Evolutionary conservation across 1,284 basidiomycete species (phyloP), one percentile per base, ranked within the genome.

Genomic region (Leccinum insolens): DNA sequence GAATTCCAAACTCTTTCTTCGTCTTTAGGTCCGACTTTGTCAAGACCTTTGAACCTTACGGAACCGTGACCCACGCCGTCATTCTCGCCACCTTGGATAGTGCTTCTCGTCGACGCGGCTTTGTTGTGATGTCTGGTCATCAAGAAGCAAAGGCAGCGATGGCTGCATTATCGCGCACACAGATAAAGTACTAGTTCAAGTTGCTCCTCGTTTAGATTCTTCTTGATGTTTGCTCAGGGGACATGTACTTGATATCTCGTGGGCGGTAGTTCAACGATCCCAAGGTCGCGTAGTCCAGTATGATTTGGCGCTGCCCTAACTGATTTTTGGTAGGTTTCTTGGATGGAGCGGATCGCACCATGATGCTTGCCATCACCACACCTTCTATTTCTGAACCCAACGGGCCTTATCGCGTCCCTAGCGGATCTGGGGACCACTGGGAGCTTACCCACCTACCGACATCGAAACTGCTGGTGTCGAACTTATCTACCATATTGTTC

Each of bases 201-300:
- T 62, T 61, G 7, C 57, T 39, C n/a, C 3, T 7, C 63, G 31
- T 57, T 44, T 7, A 9, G 58, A 22, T 4, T 1, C 4, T 57
- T 37, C 49, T 73, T 64, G 67, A 69, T 22, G 44, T 22, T 11
- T 31, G 31, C 65, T 49, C 58, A 92, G 90, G 72, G 89, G 89
- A 6, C 88, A 91, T 73, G 81, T 83, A 25, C 85, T 93, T 59
- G 91, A 93, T 74, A 85, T 93, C 64, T 93, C 91, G 3, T 93
- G 91, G 91, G 91, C 91, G 20, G 91, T 93, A 37, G 91, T 93
- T 52, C 91, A 93, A 72, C 89, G 91, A 62, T 93, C 91, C 67
- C 88, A 90, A 83, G 91, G 91, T 89, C 63, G 25, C 69, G 68
- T 20, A 58, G 7, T 5, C 2, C 46, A 12, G 20, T 34, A 65